Percentiles rank a stretch among this genome's conserved stretches.
Evolutionary conservation across 176 grass and related monocot species (phyloP).

Genomic region (Cenchrus purpureus): DNA sequence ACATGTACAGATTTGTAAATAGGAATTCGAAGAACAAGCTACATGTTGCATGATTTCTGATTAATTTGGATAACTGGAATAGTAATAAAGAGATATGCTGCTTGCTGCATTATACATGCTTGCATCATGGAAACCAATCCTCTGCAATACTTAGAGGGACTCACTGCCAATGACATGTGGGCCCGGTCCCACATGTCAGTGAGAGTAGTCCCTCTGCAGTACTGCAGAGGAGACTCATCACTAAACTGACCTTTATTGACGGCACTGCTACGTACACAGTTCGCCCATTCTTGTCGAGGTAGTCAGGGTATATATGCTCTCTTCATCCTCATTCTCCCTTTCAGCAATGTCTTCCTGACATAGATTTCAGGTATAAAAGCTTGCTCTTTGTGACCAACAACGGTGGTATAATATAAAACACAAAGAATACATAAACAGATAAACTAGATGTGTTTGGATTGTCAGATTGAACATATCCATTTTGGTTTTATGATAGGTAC

Average conservation of each 20-base stretch:
- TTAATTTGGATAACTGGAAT: background rate
- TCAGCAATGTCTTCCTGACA: conserved; percentile 53
- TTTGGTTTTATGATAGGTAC: too few relatives aligned
- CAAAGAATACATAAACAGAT: background rate
- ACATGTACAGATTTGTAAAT: background rate
- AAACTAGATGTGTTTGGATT: too few relatives aligned
- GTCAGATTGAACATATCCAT: too few relatives aligned
- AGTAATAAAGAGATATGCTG: background rate
- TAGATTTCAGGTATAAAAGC: background rate
- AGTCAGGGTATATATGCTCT: conserved; percentile 54
- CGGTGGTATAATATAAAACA: background rate
- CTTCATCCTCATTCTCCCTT: conserved; percentile 40
- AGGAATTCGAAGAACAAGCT: too few relatives aligned
- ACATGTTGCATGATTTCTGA: too few relatives aligned
- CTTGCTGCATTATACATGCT: background rate
- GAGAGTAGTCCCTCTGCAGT: too few relatives aligned
- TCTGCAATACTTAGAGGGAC: too few relatives aligned
- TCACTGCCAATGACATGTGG: too few relatives aligned
- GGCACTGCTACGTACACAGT: background rate
- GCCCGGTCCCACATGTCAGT: too few relatives aligned
- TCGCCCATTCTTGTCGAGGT: conserved; percentile 55
- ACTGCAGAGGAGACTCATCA: background rate
- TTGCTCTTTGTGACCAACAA: background rate
- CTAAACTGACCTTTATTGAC: background rate
- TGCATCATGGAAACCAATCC: too few relatives aligned